These are phyloP conservation scores for Cylindrodendrum hubeiense DNA, from an alignment of 2,329 filamentous ascomycete genomes.

Conservation along the genomic window DNA sequence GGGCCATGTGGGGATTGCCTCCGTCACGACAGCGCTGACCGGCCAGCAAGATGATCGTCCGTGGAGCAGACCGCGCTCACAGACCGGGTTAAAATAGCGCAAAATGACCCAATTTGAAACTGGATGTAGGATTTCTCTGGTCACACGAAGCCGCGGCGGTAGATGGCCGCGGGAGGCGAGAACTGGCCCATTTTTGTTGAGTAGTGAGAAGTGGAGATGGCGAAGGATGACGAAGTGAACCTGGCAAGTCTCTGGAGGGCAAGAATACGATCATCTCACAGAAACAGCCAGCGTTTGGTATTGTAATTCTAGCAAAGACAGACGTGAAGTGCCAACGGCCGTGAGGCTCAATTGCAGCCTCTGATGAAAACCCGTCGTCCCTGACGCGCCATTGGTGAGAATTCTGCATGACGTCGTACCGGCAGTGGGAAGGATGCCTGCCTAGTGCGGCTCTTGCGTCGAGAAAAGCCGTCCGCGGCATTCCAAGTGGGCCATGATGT, in stretches of 20 bases:
- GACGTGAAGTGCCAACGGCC: not conserved
- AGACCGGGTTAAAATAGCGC: conserved; percentile 14
- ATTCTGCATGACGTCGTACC: conserved; percentile 13
- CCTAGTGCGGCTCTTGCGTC: conserved; percentile 25
- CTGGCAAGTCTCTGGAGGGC: too few relatives aligned
- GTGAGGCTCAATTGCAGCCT: not conserved
- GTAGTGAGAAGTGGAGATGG: not conserved
- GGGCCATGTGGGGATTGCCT: conserved; percentile 8
- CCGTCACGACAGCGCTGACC: conserved; percentile 10
- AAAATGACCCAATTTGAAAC: not conserved
- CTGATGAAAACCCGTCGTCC: not conserved
- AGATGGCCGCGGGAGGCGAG: not conserved
- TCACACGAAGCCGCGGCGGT: not conserved
- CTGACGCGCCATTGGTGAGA: not conserved
- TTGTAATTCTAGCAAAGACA: not conserved
- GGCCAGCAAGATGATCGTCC: not conserved
- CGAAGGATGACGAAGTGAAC: not conserved
- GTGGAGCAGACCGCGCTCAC: not conserved
- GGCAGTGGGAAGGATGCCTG: conserved; percentile 10
- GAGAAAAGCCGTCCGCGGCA: conserved; percentile 11
- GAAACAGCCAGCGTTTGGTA: not conserved
- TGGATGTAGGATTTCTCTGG: not conserved
- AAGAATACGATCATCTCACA: too few relatives aligned
- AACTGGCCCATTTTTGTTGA: not conserved
- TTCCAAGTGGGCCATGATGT: not conserved